Base-by-base conservation (phyloP, 176 grass and related monocot genomes). In the Zizania latifolia region DNA sequence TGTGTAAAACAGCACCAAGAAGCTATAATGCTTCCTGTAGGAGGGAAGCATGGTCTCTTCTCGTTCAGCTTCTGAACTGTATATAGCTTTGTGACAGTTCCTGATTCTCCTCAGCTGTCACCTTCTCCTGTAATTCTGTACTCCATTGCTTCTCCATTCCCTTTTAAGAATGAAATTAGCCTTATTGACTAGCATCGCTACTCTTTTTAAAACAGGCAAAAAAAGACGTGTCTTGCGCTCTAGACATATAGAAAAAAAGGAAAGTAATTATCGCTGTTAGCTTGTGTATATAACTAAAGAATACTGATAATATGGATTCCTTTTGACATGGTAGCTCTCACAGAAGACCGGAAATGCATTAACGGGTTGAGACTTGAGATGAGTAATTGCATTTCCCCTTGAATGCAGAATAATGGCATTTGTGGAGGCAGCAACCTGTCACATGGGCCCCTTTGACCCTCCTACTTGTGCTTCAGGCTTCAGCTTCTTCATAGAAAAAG, bases 11-110 rank as follows among this genome's bases (percentile, higher is more conserved):
- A 58, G 48, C 70, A 58, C 73, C 70, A 90, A 72, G 72, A 90
- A 86, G 53, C 44, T 59, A 40, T 78, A 59, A 74, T 74, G 84
- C 87, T 87, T 90, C 90, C 84, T 77, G 74, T 79, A 71, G 72
- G 85, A 89, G 88, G 84, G 87, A 93, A 87, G 83, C 66, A 74
- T 86, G 58, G 0, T 76, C 66, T 57, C 62, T 88, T 77, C 58
- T 68, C 69, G 33, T 74, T 65, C 58, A 53, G 48, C 48, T 60
- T 88, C 62, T 86, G 75, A 51, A 81, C 65, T 95, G 92, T 95
- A 84, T 89, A 91, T 94, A 85, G 75, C 65, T 53, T 60, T 77
- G 70, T 85, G 78, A 56, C 76, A 80, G 73, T 75, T 86, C 48
- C 71, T 71, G 41, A 81, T 48, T 77, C 72, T 46, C 72, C 12